phyloP scores from a whole-genome alignment of 768 basidiomycete genomes.

The Tylopilus cervinicoccineus region DNA sequence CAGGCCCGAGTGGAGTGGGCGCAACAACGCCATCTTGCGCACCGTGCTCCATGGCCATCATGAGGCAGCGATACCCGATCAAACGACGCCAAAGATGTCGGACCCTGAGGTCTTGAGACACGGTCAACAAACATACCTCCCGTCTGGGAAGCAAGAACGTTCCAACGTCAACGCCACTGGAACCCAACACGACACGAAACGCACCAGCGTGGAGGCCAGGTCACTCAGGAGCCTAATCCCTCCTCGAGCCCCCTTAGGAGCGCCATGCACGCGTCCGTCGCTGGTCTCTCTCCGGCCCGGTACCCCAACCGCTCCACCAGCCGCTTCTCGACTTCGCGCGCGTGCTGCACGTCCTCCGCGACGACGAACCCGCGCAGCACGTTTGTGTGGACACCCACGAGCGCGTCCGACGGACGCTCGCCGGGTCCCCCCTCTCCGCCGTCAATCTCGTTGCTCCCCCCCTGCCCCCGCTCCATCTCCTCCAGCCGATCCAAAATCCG shows the following conservation, averaged over 20 bases:
- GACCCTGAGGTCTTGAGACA: no score
- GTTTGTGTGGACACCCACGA: slow-evolving; percentile 36
- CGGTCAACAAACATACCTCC: no score
- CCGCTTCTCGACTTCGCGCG: slow-evolving; percentile 30
- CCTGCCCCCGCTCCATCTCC: slow-evolving; percentile 1
- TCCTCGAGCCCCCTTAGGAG: slow-evolving; percentile 21
- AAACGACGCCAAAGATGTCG: not conserved
- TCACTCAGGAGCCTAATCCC: not conserved
- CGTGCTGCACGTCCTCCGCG: slow-evolving; percentile 25
- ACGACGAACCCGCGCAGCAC: slow-evolving; percentile 37
- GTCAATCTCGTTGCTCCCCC: not conserved
- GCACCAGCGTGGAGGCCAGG: not conserved
- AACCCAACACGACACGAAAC: not conserved
- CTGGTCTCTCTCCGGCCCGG: slow-evolving; percentile 17
- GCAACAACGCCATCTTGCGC: no score
- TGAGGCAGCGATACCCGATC: not conserved
- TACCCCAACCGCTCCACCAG: slow-evolving; percentile 22
- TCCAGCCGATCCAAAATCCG: slow-evolving; percentile 43
- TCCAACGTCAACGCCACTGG: not conserved
- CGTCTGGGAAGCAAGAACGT: not conserved
- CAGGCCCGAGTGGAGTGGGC: no score
- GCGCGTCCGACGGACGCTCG: not conserved
- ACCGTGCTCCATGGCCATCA: not conserved
- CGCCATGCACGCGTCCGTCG: slow-evolving; percentile 21
- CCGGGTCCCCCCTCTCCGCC: not conserved